These are phyloP conservation scores for Suhomyces ambrosiae DNA, from an alignment of 1,139 yeast genomes.

Conservation along the genomic window DNA sequence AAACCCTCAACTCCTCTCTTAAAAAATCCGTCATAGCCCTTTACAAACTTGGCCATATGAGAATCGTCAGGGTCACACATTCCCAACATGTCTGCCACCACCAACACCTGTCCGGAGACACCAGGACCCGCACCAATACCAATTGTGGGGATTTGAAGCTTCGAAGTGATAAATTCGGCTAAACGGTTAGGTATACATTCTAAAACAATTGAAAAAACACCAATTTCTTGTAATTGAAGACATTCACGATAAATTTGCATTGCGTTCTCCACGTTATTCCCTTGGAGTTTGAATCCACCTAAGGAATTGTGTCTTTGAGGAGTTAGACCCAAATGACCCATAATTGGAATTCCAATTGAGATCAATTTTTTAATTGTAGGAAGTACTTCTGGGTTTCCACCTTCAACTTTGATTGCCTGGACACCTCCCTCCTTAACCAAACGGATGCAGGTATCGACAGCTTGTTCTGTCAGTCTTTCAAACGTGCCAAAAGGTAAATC, in stretches of 20 bases:
- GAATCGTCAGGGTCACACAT: slow-evolving; percentile 57
- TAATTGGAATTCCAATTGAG: slow-evolving; percentile 78
- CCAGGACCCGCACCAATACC: slow-evolving; percentile 94
- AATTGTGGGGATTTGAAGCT: slow-evolving; percentile 73
- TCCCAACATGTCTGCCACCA: slow-evolving; percentile 82
- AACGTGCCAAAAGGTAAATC: slow-evolving; percentile 90
- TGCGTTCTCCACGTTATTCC: slow-evolving; percentile 60
- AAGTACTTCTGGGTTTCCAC: slow-evolving; percentile 61
- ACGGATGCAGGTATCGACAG: slow-evolving; percentile 62
- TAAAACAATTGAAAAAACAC: slow-evolving; percentile 72
- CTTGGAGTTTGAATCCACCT: slow-evolving; percentile 91
- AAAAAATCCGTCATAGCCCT: slow-evolving; percentile 60
- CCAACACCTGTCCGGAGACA: slow-evolving; percentile 89
- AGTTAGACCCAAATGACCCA: slow-evolving; percentile 91
- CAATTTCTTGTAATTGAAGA: slow-evolving; percentile 67
- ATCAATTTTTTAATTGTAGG: slow-evolving; percentile 51
- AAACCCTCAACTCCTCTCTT: slow-evolving; percentile 56
- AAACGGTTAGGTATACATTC: slow-evolving; percentile 85
- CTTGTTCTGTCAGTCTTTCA: slow-evolving; percentile 66
- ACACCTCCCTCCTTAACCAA: slow-evolving; percentile 66
- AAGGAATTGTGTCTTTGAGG: slow-evolving; percentile 81
- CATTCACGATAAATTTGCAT: slow-evolving; percentile 68
- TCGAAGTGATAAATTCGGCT: slow-evolving; percentile 64
- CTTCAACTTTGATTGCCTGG: slow-evolving; percentile 87
- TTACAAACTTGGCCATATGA: slow-evolving; percentile 71